Evolutionary conservation across 2,329 filamentous ascomycete genomes (phyloP).

Genomic region (Cladosporium sp.): DNA sequence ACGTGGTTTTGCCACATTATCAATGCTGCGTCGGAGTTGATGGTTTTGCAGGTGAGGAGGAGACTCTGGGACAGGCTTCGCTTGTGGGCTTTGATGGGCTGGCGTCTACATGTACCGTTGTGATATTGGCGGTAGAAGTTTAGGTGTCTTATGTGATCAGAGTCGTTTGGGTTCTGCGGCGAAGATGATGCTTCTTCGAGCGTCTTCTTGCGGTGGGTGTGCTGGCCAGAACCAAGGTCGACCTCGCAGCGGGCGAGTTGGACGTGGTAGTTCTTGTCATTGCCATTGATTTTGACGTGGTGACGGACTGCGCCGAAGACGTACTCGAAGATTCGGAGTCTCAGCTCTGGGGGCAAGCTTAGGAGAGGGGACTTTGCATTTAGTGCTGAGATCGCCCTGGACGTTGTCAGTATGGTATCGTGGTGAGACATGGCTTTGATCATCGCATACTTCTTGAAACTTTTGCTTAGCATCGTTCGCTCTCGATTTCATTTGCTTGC

Average conservation of each 20-base stretch:
- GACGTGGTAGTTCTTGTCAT: background rate
- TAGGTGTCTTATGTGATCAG: background rate
- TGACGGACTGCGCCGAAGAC: background rate
- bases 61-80: background rate
- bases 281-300: background rate
- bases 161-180: background rate
- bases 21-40: background rate
- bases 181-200: background rate
- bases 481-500: background rate
- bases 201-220: background rate
- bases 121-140: background rate
- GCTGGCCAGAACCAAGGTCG: background rate
- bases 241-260: background rate
- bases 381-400: background rate
- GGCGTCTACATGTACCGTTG: background rate
- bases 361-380: background rate
- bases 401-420: background rate
- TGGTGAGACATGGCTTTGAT: background rate
- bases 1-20: background rate
- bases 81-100: background rate
- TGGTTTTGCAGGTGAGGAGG: background rate
- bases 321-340: background rate
- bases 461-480: background rate
- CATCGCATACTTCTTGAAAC: background rate
- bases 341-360: background rate